These are phyloP conservation scores for Penicillium sp. DNA, from an alignment of 2,329 filamentous ascomycete species.

Conservation along the genomic window DNA sequence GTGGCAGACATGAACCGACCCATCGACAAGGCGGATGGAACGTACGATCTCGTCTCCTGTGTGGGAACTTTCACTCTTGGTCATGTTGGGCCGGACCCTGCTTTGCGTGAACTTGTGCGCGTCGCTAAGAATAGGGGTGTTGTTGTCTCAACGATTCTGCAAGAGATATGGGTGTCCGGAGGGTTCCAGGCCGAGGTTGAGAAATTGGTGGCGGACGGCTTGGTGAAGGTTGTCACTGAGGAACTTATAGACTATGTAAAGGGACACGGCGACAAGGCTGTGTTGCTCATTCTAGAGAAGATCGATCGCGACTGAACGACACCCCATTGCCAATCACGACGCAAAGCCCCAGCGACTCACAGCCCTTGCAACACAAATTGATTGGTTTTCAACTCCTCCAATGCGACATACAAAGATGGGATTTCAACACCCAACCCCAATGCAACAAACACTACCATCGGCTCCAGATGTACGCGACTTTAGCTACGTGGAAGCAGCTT, in stretches of 20 bases:
- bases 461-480: neutral
- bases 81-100: conserved; percentile 52
- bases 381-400: conserved; percentile 1
- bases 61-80: conserved; percentile 56
- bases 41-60: conserved; percentile 54
- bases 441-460: conserved; percentile 4
- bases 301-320: conserved; percentile 28
- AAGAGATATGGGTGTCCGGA: conserved; percentile 49
- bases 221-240: conserved; percentile 33
- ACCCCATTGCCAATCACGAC: conserved; percentile 10
- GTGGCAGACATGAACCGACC: conserved; percentile 49
- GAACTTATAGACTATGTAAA: conserved; percentile 33
- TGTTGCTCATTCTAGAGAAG: conserved; percentile 28
- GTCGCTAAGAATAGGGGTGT: conserved; percentile 49
- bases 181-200: conserved; percentile 51
- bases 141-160: conserved; percentile 52
- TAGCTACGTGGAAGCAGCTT: neutral
- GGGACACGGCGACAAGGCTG: conserved; percentile 32
- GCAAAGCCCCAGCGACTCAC: conserved; percentile 1
- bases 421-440: conserved; percentile 1
- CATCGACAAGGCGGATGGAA: conserved; percentile 40
- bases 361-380: neutral
- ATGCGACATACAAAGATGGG: conserved; percentile 4
- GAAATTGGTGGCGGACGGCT: conserved; percentile 32
- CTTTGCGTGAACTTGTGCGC: conserved; percentile 52